phyloP scores from a whole-genome alignment of 495 filamentous ascomycete genomes.

The Podospora anserina region DNA sequence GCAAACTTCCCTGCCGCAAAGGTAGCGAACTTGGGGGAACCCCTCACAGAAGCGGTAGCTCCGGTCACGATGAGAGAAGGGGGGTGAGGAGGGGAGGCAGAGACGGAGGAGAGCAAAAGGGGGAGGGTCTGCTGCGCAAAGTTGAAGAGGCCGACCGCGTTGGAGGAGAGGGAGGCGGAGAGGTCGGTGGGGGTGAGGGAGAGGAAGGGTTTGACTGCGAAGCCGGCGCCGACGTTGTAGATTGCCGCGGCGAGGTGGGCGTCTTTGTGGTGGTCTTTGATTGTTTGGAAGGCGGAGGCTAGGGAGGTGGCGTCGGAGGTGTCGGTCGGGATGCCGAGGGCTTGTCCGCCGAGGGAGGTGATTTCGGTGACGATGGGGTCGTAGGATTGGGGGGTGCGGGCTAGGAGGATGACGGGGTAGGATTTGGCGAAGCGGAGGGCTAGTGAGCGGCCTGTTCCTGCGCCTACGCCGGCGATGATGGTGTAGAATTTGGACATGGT shows the following conservation, averaged over 20 bases:
- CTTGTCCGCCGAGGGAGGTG: constrained; percentile 63
- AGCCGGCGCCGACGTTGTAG: constrained; percentile 70
- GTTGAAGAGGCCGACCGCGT: constrained; percentile 68
- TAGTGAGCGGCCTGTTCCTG: constrained; percentile 59
- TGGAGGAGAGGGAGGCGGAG: constrained; percentile 69
- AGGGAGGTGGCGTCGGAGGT: constrained; percentile 61
- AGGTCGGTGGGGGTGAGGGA: constrained; percentile 68
- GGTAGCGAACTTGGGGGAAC: constrained; percentile 63
- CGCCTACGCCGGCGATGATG: constrained; percentile 71
- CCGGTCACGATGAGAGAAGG: constrained; percentile 86
- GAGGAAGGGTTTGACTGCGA: constrained; percentile 75
- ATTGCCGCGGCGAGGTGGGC: constrained; percentile 68
- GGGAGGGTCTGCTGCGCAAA: constrained; percentile 75
- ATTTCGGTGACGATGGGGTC: constrained; percentile 70
- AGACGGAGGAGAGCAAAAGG: constrained; percentile 58
- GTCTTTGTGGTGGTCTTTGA: constrained; percentile 56
- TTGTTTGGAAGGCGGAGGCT: constrained; percentile 61
- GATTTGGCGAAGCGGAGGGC: constrained; percentile 65
- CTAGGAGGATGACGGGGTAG: constrained; percentile 75
- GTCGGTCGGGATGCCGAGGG: constrained; percentile 74
- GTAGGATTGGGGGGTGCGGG: constrained; percentile 66
- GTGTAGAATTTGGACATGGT: constrained; percentile 53
- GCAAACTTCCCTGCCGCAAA: constrained; percentile 85
- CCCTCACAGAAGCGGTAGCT: constrained; percentile 76
- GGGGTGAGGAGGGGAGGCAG: constrained; percentile 51